These are phyloP conservation scores for Phytophthora sansomeana DNA, from an alignment of 352 stramenopile species.

Conservation along the genomic window DNA sequence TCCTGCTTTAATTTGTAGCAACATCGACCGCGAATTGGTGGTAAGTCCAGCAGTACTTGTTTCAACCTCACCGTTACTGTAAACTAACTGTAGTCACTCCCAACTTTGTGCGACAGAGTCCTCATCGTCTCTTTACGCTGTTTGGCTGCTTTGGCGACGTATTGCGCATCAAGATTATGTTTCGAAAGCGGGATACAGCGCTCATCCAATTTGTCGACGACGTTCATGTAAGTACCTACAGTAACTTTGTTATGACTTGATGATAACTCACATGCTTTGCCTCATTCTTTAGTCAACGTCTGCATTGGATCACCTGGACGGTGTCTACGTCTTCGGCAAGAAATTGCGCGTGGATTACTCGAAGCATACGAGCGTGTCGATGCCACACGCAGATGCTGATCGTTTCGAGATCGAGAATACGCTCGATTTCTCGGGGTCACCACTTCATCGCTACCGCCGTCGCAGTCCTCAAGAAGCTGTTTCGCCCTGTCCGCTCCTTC, in stretches of 20 bases:
- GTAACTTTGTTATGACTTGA: not conserved
- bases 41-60: conserved; percentile 38
- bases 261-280: conserved; percentile 22
- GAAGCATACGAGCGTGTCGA: conserved; percentile 83
- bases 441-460: conserved; percentile 79
- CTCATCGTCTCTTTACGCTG: conserved; percentile 78
- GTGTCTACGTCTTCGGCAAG: conserved; percentile 75
- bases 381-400: conserved; percentile 82
- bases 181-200: conserved; percentile 83
- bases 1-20: conserved; percentile 86
- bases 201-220: conserved; percentile 85
- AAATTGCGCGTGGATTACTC: conserved; percentile 88
- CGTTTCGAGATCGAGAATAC: conserved; percentile 88
- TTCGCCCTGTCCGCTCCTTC: conserved; percentile 65
- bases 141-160: conserved; percentile 89
- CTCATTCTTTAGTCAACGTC: conserved; percentile 58
- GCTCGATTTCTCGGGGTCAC: conserved; percentile 77
- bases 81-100: conserved; percentile 5
- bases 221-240: conserved; percentile 57
- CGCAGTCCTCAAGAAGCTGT: conserved; percentile 71
- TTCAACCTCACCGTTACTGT: not conserved
- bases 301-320: conserved; percentile 80
- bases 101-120: conserved; percentile 45
- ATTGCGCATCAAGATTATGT: conserved; percentile 89
- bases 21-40: conserved; percentile 73